These are phyloP conservation scores for Zizania palustris DNA, from an alignment of 202 grass and related monocot genomes.

Conservation along the genomic window DNA sequence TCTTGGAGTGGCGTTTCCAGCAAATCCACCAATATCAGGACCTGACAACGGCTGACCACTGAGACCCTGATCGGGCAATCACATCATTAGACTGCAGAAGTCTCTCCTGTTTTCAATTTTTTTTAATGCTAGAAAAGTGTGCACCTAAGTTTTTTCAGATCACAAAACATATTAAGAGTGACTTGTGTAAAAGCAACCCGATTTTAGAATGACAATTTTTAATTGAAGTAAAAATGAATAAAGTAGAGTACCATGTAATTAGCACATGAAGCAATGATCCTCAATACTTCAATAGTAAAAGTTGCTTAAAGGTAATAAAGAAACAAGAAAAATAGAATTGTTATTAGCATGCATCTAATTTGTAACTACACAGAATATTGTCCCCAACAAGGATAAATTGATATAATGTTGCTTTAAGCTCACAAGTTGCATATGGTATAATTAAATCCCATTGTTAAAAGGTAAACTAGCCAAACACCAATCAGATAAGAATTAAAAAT, in stretches of 20 bases:
- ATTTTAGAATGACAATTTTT: background rate
- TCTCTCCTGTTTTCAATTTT: no score
- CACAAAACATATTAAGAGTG: background rate
- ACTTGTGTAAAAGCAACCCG: background rate
- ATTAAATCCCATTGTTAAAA: background rate
- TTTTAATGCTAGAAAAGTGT: conserved; percentile 6
- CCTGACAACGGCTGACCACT: conserved; percentile 94
- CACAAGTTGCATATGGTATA: background rate
- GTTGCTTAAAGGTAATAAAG: background rate
- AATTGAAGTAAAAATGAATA: background rate
- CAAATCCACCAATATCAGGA: conserved; percentile 97
- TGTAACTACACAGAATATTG: background rate
- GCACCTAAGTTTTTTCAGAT: conserved; percentile 3
- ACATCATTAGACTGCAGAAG: conserved; percentile 26
- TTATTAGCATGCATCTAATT: background rate
- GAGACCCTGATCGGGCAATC: conserved; percentile 63
- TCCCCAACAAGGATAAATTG: background rate
- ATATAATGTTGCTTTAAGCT: conserved; percentile 4
- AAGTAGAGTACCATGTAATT: background rate
- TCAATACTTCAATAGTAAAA: background rate
- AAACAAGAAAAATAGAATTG: conserved; percentile 7
- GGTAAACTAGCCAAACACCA: background rate
- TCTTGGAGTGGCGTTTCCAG: conserved; percentile 85
- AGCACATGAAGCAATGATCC: background rate
- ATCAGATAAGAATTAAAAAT: background rate